phyloP scores from a whole-genome alignment of 176 grass and related monocot species.

The Aegilops sharonensis region DNA sequence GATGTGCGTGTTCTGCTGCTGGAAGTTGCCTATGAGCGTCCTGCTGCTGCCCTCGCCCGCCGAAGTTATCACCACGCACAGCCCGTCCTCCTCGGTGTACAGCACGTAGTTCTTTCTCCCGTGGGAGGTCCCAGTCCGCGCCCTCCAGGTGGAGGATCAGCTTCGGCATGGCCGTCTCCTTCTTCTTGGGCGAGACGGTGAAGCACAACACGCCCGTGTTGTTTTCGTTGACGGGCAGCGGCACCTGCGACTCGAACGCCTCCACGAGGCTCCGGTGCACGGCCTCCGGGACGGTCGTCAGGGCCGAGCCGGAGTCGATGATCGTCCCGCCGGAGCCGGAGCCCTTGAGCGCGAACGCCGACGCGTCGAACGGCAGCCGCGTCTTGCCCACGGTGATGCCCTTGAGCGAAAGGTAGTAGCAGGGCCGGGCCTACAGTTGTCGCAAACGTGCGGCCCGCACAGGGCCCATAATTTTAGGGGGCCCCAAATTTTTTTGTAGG shows the following conservation, averaged over 20 bases:
- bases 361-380: slow-evolving; percentile 34
- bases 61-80: slow-evolving; percentile 20
- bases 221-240: background rate
- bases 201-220: slow-evolving; percentile 24
- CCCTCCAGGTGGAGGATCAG: slow-evolving; percentile 51
- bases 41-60: background rate
- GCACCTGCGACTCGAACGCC: slow-evolving; percentile 27
- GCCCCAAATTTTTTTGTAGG: too few relatives aligned
- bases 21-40: slow-evolving; percentile 44
- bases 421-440: too few relatives aligned
- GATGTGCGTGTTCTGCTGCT: slow-evolving; percentile 65
- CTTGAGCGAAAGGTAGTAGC: slow-evolving; percentile 48
- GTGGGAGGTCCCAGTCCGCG: slow-evolving; percentile 43
- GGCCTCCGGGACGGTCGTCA: slow-evolving; percentile 36
- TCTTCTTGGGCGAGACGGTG: background rate
- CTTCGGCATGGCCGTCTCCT: slow-evolving; percentile 27
- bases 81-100: rapidly evolving
- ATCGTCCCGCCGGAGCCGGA: slow-evolving; percentile 44
- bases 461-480: too few relatives aligned
- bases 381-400: slow-evolving; percentile 53
- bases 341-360: slow-evolving; percentile 27
- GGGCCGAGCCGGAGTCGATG: slow-evolving; percentile 54
- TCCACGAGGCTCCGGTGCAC: slow-evolving; percentile 16
- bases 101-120: slow-evolving; percentile 37
- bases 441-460: too few relatives aligned